Evolutionary conservation across 495 filamentous ascomycete species (phyloP), one percentile per base, ranked within the genome.

Genomic region (Neurospora sp.): DNA sequence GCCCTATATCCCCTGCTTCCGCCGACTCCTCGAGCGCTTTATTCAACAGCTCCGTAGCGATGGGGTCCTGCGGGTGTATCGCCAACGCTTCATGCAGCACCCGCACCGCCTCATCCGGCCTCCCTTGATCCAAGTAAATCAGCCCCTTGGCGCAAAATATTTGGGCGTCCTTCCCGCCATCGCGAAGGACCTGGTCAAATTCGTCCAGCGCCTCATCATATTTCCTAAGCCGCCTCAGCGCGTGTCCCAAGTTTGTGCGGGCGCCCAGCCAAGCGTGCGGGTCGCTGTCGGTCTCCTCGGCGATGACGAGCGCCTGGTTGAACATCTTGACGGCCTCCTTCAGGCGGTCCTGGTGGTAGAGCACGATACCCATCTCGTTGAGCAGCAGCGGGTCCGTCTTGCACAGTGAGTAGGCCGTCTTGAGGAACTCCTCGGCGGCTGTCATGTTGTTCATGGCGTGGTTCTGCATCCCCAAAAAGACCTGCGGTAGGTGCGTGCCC

Each of bases 401-500:
- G 85, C 90, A 89, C 74, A 94, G 88, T 12, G 82, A 82, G 81
- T 94, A 94, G 1, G 96, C 96, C 3, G 93, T 92, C 76, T 90
- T 93, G 22, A 98, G 88, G 80, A 97, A 98, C 80, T 99, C 95
- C 73, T 97, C 92, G n/a, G 96, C 96, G 0, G 98, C 86, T 2
- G 90, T 91, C 89, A 98, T 92, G 78, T 99, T 97, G 81, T 97
- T 96, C 77, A 98, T 86, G 68, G 94, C 93, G 59, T 98, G 89
- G 81, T 98, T 96, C 82, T 99, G 96, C 96, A 99, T 99, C 9
- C 96, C 96, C 9, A 99, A 84, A 81, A 98, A 99, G 7, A 99
- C 90, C 77, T 97, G 94, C 3, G 96, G 96, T 0, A 99, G 87
- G 78, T 99, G 96, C 2, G 95, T 98, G 46, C 96, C 96, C 82